Conservation (phyloP, 2,329 filamentous ascomycete genomes). For the Geosmithia flava region DNA sequence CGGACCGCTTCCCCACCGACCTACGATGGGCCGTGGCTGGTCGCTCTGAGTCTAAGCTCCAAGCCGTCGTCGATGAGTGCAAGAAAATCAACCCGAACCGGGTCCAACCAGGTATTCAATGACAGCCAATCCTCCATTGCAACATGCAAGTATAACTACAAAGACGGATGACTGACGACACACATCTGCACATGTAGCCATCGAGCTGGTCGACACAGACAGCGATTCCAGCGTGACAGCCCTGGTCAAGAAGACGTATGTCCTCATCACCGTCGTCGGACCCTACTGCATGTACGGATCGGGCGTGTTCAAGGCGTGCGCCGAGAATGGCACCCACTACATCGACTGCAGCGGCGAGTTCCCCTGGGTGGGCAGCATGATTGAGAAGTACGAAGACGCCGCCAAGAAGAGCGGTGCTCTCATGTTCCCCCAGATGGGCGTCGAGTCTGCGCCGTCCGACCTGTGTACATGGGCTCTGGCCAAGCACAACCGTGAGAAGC, state of each 20-base stretch:
- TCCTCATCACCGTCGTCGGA: constrained; percentile 47
- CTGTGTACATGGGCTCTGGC: constrained; percentile 42
- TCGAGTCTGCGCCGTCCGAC: constrained; percentile 52
- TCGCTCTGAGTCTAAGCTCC: constrained; percentile 65
- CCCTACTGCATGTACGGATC: constrained; percentile 47
- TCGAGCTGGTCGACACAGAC: constrained; percentile 39
- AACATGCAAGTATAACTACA: background rate
- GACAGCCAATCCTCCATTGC: background rate
- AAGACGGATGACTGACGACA: background rate
- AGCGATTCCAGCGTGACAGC: constrained; percentile 29
- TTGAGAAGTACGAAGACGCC: constrained; percentile 39
- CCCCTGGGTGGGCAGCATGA: constrained; percentile 46
- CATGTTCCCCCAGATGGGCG: constrained; percentile 47
- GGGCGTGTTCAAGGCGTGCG: constrained; percentile 47
- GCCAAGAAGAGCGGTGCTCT: constrained; percentile 43
- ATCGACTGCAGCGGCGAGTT: constrained; percentile 51
- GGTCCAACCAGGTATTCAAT: constrained; percentile 47
- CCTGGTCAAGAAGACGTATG: constrained; percentile 41
- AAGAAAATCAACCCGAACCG: constrained; percentile 58
- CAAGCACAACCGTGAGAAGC: constrained; percentile 33
- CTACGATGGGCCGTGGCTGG: constrained; percentile 83
- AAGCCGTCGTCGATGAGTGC: constrained; percentile 54
- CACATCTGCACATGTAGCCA: constrained; percentile 18
- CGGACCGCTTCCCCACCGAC: constrained; percentile 56
- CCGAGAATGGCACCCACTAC: constrained; percentile 51